These are phyloP conservation scores for Amanita subjunquillea DNA, from an alignment of 768 basidiomycete species.

Conservation along the genomic window DNA sequence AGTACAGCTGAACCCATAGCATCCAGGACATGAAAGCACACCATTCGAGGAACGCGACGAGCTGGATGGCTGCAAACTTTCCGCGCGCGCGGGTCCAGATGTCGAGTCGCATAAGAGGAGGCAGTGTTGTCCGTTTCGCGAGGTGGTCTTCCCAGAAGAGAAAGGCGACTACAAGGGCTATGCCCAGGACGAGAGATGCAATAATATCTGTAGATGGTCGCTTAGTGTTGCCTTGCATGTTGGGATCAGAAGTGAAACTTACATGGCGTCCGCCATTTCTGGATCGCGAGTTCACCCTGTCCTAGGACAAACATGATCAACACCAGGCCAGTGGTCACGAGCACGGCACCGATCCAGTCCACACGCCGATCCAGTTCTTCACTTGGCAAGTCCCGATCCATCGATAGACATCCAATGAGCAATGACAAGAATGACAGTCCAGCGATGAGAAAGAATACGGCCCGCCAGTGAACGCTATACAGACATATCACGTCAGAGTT, in stretches of 20 bases:
- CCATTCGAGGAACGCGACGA: conserved; percentile 50
- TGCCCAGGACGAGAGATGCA: conserved; percentile 49
- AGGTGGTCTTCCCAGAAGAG: conserved; percentile 57
- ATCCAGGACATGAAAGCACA: conserved; percentile 40
- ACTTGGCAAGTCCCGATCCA: conserved; percentile 47
- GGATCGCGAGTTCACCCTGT: conserved; percentile 46
- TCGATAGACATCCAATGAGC: conserved; percentile 40
- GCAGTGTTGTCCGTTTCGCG: conserved; percentile 26
- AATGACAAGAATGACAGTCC: conserved; percentile 45
- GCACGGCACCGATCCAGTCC: conserved; percentile 68
- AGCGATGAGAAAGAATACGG: conserved; percentile 44
- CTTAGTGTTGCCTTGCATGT: background rate
- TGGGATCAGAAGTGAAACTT: conserved; percentile 5
- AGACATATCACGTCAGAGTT: background rate
- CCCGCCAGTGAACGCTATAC: conserved; percentile 20
- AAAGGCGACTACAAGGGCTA: conserved; percentile 51
- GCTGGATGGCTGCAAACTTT: conserved; percentile 44
- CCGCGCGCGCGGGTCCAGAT: conserved; percentile 51
- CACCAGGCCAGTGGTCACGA: conserved; percentile 55
- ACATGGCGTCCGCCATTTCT: conserved; percentile 47
- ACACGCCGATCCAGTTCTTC: conserved; percentile 35
- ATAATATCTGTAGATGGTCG: conserved; percentile 47
- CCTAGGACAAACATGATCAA: conserved; percentile 67
- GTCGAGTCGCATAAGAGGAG: conserved; percentile 50
- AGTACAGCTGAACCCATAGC: conserved; percentile 19